Percentiles rank a stretch among this genome's conserved stretches.
These are phyloP conservation scores for Rhynchospora breviuscula DNA, from an alignment of 176 grass and related monocot species.

Conservation along the genomic window DNA sequence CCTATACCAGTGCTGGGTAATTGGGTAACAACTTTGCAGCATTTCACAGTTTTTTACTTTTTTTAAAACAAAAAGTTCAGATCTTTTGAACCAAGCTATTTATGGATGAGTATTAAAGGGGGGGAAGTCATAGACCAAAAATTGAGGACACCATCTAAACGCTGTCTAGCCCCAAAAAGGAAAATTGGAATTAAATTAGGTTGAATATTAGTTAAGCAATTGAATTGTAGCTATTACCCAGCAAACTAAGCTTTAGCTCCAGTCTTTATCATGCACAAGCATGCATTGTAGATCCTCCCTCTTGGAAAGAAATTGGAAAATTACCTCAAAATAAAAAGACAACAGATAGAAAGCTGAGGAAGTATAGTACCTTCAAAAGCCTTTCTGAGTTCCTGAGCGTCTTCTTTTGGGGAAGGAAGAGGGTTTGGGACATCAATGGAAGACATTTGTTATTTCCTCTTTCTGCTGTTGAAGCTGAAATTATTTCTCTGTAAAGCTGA, in stretches of 20 bases:
- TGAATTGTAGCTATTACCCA: neutral
- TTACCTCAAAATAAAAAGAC: neutral
- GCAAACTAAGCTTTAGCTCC: neutral
- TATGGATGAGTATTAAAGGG: neutral
- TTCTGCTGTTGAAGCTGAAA: neutral
- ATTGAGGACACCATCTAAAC: neutral
- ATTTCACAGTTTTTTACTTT: neutral
- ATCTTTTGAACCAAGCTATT: neutral
- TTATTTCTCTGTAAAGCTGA: neutral
- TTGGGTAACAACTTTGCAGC: neutral
- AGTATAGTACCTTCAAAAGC: constrained; percentile 48
- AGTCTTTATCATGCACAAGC: neutral
- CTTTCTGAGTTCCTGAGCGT: constrained; percentile 44
- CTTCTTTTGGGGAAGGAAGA: constrained; percentile 30
- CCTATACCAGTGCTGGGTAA: neutral
- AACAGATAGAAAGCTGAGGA: neutral
- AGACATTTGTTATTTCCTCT: constrained; percentile 37
- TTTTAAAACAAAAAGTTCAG: neutral
- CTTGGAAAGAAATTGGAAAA: constrained; percentile 2
- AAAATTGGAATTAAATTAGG: neutral
- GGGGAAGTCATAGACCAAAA: neutral
- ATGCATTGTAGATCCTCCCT: neutral
- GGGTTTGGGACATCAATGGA: constrained; percentile 35
- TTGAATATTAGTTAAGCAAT: neutral
- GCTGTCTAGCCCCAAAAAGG: neutral